Evolutionary conservation across 805 yeast genomes (phyloP), one percentile per base, ranked within the genome.

Genomic region (Diddensiella santjacobensis): DNA sequence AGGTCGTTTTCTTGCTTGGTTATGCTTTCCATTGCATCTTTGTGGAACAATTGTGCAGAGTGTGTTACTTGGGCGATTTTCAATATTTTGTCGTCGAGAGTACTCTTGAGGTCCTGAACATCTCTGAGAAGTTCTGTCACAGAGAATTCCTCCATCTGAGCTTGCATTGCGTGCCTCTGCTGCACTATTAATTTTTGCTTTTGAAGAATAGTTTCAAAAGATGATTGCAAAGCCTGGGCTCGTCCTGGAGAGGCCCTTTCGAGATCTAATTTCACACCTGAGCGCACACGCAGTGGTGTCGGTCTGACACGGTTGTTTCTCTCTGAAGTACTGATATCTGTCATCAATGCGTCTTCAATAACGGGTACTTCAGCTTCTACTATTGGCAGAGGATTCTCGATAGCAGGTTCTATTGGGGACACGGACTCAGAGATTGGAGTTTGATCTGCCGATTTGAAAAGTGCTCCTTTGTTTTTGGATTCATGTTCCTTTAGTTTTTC

Each of bases 101-200:
- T 17, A 4, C 31, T 4, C 38, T 55, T 56, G 22, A 57, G 48
- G 20, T 23, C 22, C 10, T 46, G 43, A 13, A 58, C 53, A 13
- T 47, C 50, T 18, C 22, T 22, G 8, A 44, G 23, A 11, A 42
- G 22, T 19, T 3, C 6, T 4, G 29, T 22, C 22, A 23, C 35
- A 22, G 49, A 17, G 11, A 20, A 20, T 5, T 37, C 13, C 37
- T 31, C 23, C 29, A 47, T 18, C 30, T 18, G 39, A 3, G 10
- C 15, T 17, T n/a, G 15, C 20, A 35, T 13, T 8, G 18, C 18
- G 20, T 6, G 6, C 15, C 38, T 35, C 20, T 35, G 38, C 38
- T 10, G 8, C 38, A 10, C 15, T 8, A 35, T 8, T 8, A 8
- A 6, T 17, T 35, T 17, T 15, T 35, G 38, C 15, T 17, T 35